Base-by-base conservation (phyloP, 1,284 basidiomycete species). In the Schizopora paradoxa region DNA sequence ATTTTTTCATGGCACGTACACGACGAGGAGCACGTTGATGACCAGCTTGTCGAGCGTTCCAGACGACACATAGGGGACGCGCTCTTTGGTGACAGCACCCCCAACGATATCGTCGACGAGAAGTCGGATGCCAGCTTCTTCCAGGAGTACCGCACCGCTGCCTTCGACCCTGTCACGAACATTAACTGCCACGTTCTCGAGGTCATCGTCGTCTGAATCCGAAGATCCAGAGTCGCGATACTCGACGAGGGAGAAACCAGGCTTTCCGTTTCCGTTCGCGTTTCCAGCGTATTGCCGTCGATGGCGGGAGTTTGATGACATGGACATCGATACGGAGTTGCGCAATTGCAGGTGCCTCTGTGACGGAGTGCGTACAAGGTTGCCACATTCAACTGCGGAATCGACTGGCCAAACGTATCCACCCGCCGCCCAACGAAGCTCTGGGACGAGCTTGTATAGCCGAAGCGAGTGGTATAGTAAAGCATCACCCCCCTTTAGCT, bases 331-430 rank as follows among this genome's bases (percentile, higher is more conserved):
- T 29, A 26, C 38, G 14, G 43, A 18, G 14, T 32, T 14, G 16
- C 33, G 16, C 8, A 45, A 34, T n/a, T n/a, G 11, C 11, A 31
- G 29, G 29, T 11, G 29, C n/a, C 54, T 62, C 51, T 59, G 58
- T 26, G 52, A 50, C 41, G 61, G 66, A 50, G 63, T 64, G 22
- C 64, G 58, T 41, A 68, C 63, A 38, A 77, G 76, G 49, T 65
- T 68, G 27, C 70, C 70, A 53, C 79, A 73, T 55, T 86, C 80
- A 8, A 87, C 81, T 0, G 75, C 73, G 45, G 76, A 74, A 54
- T 85, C 81, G 26, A 78, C 71, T 2, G 85, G 79, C 86, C 86
- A 89, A 51, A 89, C 72, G 61, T 82, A 86, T 10, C 84, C 83
- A 4, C 85, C 85, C 21, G 86, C 86, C 16, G 78, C 77, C 81